Percentiles rank a stretch among this genome's conserved stretches.
Conservation (phyloP, 2,329 filamentous ascomycete genomes). For the Fusarium armeniacum region DNA sequence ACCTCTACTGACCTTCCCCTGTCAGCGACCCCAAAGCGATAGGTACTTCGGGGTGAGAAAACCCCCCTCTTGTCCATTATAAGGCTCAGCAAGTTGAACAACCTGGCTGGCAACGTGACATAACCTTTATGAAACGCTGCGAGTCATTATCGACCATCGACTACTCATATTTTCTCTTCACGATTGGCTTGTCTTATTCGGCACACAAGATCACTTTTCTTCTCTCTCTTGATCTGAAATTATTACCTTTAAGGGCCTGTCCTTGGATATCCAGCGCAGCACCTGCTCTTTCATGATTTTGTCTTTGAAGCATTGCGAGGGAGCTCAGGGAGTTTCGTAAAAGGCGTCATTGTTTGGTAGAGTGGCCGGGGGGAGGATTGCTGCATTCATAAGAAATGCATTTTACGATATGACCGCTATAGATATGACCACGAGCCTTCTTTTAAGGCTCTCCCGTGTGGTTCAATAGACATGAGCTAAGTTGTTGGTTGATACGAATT, state of each 20-base stretch:
- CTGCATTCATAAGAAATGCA: conserved; percentile 26
- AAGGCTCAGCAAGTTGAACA: conserved; percentile 21
- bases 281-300: conserved; percentile 26
- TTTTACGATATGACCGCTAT: conserved; percentile 30
- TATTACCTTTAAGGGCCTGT: conserved; percentile 19
- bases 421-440: conserved; percentile 18
- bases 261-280: conserved; percentile 24
- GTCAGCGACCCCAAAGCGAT: conserved; percentile 63
- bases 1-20: conserved; percentile 59
- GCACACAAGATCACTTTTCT: conserved; percentile 20
- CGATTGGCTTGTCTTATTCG: conserved; percentile 16
- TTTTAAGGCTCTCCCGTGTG: conserved; percentile 6
- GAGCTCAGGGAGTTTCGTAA: conserved; percentile 48
- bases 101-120: conserved; percentile 25
- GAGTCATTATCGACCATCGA: conserved; percentile 24
- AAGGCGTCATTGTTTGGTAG: conserved; percentile 45
- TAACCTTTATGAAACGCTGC: conserved; percentile 11
- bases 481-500: not conserved
- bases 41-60: conserved; percentile 57
- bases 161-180: conserved; percentile 13
- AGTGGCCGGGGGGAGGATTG: conserved; percentile 24
- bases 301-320: conserved; percentile 49
- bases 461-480: conserved; percentile 17
- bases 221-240: conserved; percentile 24
- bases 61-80: conserved; percentile 33